phyloP scores from a whole-genome alignment of 1,284 basidiomycete genomes.

The Ganoderma resinaceum region DNA sequence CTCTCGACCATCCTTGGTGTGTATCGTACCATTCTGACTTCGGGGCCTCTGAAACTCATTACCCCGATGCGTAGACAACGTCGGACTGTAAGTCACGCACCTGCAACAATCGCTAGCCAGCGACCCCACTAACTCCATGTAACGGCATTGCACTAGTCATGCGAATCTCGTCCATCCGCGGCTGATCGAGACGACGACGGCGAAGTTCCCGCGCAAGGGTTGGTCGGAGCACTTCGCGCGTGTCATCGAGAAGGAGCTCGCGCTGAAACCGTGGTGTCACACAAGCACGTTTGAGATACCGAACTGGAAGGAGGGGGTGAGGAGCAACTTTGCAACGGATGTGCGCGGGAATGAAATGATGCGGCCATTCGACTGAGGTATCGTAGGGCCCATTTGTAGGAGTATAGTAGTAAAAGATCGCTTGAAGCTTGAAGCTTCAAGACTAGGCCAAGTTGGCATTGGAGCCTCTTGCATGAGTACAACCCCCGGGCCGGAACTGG shows the following conservation, averaged over 20 bases:
- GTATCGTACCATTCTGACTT: conserved; percentile 16
- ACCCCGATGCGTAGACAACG: conserved; percentile 45
- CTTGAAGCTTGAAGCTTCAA: too few species aligned
- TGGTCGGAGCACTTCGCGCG: conserved; percentile 56
- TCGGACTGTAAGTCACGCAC: conserved; percentile 48
- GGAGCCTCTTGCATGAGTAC: too few species aligned
- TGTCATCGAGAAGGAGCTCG: conserved; percentile 56
- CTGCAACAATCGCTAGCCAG: neutral
- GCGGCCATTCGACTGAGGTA: conserved; percentile 46
- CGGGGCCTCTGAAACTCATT: neutral
- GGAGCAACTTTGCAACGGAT: conserved; percentile 57
- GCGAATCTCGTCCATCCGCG: conserved; percentile 53
- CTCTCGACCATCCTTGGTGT: conserved; percentile 57
- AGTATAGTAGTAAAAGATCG: neutral
- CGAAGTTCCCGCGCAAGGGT: conserved; percentile 51
- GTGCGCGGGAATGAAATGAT: conserved; percentile 54
- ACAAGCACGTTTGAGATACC: conserved; percentile 56
- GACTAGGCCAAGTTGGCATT: too few species aligned
- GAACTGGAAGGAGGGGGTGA: conserved; percentile 51
- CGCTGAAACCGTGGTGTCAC: conserved; percentile 61
- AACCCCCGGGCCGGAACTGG: too few species aligned
- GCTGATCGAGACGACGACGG: conserved; percentile 52
- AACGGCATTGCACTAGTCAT: conserved; percentile 39
- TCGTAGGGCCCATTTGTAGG: neutral
- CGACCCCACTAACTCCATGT: neutral